A percentile compares a stretch with the other conserved stretches of the same genome.
phyloP scores from a whole-genome alignment of 768 basidiomycete species.

The Lactarius vividus region DNA sequence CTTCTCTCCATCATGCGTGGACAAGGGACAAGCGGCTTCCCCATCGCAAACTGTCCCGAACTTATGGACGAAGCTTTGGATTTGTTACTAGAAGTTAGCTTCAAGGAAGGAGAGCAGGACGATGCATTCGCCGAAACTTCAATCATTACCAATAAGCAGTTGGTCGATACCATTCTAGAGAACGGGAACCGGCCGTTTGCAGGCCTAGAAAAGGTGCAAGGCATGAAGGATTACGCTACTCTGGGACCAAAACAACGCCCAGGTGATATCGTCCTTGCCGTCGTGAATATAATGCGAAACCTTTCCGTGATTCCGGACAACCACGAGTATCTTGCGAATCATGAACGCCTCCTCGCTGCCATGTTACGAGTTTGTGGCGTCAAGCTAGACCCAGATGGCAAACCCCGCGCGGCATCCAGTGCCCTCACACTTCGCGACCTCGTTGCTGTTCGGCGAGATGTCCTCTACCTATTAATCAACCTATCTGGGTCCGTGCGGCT shows the following conservation, averaged over 20 bases:
- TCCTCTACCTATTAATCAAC: constrained; percentile 63
- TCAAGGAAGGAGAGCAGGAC: constrained; percentile 46
- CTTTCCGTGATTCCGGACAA: constrained; percentile 77
- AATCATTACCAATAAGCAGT: constrained; percentile 63
- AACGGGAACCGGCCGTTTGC: constrained; percentile 60
- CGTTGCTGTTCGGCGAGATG: constrained; percentile 73
- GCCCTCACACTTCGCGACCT: constrained; percentile 70
- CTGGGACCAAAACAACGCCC: constrained; percentile 63
- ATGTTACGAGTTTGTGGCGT: constrained; percentile 63
- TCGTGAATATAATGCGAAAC: constrained; percentile 83
- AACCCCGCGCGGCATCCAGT: constrained; percentile 46
- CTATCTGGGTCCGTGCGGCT: constrained; percentile 55
- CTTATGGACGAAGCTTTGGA: constrained; percentile 86
- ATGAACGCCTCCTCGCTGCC: constrained; percentile 61
- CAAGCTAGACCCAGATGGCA: constrained; percentile 29
- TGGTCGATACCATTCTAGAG: constrained; percentile 58
- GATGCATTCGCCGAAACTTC: constrained; percentile 21
- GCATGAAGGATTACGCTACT: constrained; percentile 43
- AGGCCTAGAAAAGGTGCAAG: constrained; percentile 47
- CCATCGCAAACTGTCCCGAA: constrained; percentile 71
- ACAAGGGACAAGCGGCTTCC: constrained; percentile 66
- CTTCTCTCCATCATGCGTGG: constrained; percentile 77
- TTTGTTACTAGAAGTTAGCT: constrained; percentile 78
- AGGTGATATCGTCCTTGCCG: constrained; percentile 63
- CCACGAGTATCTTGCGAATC: constrained; percentile 57